Evolutionary conservation across 2,329 filamentous ascomycete genomes (phyloP), one percentile per base, ranked within the genome.

Genomic region (Tolypocladium capitatum): DNA sequence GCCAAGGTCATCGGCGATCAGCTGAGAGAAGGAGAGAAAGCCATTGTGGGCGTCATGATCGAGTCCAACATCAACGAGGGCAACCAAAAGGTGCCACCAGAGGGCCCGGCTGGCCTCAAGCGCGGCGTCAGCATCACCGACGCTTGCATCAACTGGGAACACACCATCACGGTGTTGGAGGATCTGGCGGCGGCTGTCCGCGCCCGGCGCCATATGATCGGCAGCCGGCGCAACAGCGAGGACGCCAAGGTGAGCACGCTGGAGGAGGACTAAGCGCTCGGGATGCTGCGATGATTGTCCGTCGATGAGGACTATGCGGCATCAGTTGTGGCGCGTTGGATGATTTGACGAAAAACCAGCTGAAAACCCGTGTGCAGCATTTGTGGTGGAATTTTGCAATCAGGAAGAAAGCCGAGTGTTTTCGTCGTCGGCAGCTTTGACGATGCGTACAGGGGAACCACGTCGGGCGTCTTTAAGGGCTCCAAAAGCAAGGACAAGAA

Each of bases 1-100:
- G 89, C 91, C 54, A 79, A 84, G 64, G 76, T 75, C 46, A 73
- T 98, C 51, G 84, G 78, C 31, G 86, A 94, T 47, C 91, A 98
- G 72, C 75, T 98, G 54, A 81, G 84, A 46, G 82, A 84, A 54
- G 91, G 91, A 50, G 87, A 98, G 72, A 83, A 80, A 50, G 83
- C 80, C 54, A 94, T 98, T 59, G 79, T 97, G 55, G 92, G 90
- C 64, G 88, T 97, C 62, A 98, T 98, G 91, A 94, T 98, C 58
- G 91, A 98, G 74, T 95, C 88, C 62, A 91, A 97, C 70, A 91
- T 97, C 74, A 81, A 91, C 67, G 92, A 95, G 70, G 78, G 80
- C 55, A 87, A 83, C 74, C 84, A 89, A 63, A 95, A 95, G 73
- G 86, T 94, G 1, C 88, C 89, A 1, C 66, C 81, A 1, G 87